These are phyloP conservation scores for Cystodermella granulosa DNA, from an alignment of 1,284 basidiomycete genomes.

Conservation along the genomic window DNA sequence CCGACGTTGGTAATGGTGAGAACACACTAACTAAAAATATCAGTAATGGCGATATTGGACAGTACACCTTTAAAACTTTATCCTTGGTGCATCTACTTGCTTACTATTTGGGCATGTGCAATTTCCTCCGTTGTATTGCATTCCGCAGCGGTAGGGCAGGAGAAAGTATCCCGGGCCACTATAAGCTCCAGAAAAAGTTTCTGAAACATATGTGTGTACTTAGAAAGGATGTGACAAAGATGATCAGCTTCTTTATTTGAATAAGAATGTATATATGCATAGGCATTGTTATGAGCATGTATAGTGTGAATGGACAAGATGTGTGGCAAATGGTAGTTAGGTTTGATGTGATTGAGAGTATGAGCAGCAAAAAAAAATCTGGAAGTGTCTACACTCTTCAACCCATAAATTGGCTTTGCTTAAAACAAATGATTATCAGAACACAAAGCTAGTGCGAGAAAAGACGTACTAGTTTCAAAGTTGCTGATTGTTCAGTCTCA, in stretches of 20 bases:
- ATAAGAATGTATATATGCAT: no score
- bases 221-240: not conserved
- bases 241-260: not conserved
- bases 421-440: slow-evolving; percentile 3
- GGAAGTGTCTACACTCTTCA: no score
- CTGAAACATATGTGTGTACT: not conserved
- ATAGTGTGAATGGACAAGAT: not conserved
- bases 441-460: not conserved
- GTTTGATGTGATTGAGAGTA: not conserved
- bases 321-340: not conserved
- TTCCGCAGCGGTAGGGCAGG: slow-evolving; percentile 91
- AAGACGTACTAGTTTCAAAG: slow-evolving; percentile 71
- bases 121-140: slow-evolving; percentile 8
- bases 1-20: slow-evolving; percentile 88
- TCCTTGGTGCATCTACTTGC: slow-evolving; percentile 3
- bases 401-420: slow-evolving; percentile 53
- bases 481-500: slow-evolving; percentile 77
- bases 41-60: slow-evolving; percentile 84
- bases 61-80: slow-evolving; percentile 89
- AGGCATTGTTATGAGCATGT: not conserved
- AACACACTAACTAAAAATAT: slow-evolving; percentile 98
- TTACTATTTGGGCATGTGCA: slow-evolving; percentile 2
- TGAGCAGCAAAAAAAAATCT: slow-evolving; percentile 1
- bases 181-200: slow-evolving; percentile 59
- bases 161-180: slow-evolving; percentile 65